Conservation (phyloP, 2,329 filamentous ascomycete genomes). For the Beauveria asiatica region DNA sequence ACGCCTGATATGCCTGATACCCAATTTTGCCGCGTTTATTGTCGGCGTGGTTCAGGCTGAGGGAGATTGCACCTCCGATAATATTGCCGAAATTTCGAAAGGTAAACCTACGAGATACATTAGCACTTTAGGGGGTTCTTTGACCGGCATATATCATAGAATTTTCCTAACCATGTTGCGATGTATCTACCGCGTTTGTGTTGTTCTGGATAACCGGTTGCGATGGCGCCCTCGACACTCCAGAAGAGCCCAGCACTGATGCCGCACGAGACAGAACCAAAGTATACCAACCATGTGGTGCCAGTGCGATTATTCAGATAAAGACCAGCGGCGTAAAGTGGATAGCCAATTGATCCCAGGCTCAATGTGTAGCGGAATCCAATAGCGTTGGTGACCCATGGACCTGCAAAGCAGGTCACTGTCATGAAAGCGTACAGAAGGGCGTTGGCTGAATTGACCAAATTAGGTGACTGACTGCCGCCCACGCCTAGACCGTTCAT, state of each 20-base stretch:
- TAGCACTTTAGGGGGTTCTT: not conserved
- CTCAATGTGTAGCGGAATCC: conserved; percentile 29
- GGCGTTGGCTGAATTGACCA: conserved; percentile 37
- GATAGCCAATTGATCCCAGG: conserved; percentile 48
- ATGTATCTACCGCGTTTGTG: conserved; percentile 49
- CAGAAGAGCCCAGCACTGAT: conserved; percentile 59
- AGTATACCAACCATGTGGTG: conserved; percentile 53
- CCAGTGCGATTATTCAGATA: conserved; percentile 58
- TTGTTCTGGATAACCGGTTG: conserved; percentile 55
- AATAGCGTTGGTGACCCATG: conserved; percentile 29
- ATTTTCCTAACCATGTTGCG: conserved; percentile 29
- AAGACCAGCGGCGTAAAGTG: conserved; percentile 54
- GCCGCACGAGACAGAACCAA: conserved; percentile 55
- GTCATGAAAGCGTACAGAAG: conserved; percentile 37
- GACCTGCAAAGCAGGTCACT: conserved; percentile 32
- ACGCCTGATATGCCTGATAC: conserved; percentile 22
- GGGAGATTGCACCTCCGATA: not conserved
- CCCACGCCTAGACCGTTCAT: conserved; percentile 31
- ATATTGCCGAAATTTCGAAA: conserved; percentile 1
- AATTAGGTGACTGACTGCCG: conserved; percentile 31
- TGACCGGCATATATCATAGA: not conserved
- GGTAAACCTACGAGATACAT: not conserved
- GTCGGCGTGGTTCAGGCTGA: not conserved
- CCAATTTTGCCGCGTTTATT: not conserved
- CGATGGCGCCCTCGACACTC: conserved; percentile 59